Conservation (phyloP, 225 moss, liverwort and hornwort genomes). For the Pseudisothecium myosuroides region DNA sequence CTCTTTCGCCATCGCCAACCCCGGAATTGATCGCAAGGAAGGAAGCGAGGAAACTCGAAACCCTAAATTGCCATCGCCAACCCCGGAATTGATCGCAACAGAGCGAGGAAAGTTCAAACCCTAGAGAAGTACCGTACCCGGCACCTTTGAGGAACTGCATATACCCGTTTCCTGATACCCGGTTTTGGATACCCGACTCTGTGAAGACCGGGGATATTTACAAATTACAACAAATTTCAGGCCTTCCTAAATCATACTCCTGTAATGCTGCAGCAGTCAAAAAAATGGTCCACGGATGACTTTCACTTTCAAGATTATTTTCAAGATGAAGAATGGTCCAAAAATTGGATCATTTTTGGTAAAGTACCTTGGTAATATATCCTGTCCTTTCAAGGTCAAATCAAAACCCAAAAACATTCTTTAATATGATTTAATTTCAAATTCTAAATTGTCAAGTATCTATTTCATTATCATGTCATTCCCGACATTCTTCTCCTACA, state of each 20-base stretch:
- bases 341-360: background rate
- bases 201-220: background rate
- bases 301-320: background rate
- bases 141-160: background rate
- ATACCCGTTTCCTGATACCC: background rate
- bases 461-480: too few species aligned
- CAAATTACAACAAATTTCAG: too few species aligned
- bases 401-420: fast-evolving
- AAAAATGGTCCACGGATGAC: background rate
- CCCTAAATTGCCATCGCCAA: background rate
- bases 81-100: background rate
- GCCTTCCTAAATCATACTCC: background rate
- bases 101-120: background rate
- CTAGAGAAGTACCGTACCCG: too few species aligned
- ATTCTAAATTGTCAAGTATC: fast-evolving
- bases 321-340: background rate
- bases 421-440: too few species aligned
- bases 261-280: background rate
- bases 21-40: background rate
- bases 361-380: fast-evolving
- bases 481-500: background rate
- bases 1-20: constrained; percentile 10
- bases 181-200: background rate
- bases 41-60: background rate
- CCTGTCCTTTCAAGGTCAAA: fast-evolving